A percentile compares a stretch with the other conserved stretches of the same genome.
These are phyloP conservation scores for Neostapfia colusana DNA, from an alignment of 176 grass and related monocot genomes.

Conservation along the genomic window DNA sequence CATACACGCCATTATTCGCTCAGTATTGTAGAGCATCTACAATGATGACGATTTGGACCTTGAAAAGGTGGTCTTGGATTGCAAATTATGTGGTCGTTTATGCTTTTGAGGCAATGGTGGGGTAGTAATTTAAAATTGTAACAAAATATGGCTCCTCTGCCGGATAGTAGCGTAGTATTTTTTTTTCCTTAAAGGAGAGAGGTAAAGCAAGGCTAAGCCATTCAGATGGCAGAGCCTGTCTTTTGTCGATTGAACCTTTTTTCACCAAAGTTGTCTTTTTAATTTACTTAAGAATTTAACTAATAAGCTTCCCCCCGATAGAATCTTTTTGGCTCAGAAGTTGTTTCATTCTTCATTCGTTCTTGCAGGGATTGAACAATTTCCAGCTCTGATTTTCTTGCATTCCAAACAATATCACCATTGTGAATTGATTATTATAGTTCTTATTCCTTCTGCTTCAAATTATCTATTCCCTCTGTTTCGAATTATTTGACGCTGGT, in stretches of 20 bases:
- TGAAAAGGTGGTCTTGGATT: constrained; percentile 38
- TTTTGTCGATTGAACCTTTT: constrained; percentile 31
- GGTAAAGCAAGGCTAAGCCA: constrained; percentile 38
- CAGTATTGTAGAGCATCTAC: constrained; percentile 24
- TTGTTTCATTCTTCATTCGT: neutral
- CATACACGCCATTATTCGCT: constrained; percentile 6
- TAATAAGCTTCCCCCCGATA: neutral
- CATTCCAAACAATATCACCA: neutral
- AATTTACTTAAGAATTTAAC: constrained; percentile 14
- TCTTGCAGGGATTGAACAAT: neutral
- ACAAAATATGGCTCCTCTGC: neutral
- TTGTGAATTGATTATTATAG: neutral
- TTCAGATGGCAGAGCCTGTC: constrained; percentile 53
- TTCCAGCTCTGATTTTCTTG: neutral
- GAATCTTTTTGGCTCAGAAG: neutral
- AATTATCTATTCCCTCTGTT: too few relatives aligned
- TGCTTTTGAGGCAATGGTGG: constrained; percentile 68
- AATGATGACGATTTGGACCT: constrained; percentile 56
- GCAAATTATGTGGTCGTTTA: constrained; percentile 58
- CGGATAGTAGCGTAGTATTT: constrained; percentile 6
- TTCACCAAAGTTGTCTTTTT: neutral
- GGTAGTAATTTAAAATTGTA: constrained; percentile 44
- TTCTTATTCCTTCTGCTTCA: too few relatives aligned
- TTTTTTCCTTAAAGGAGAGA: constrained; percentile 32
- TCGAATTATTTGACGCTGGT: too few relatives aligned